A percentile compares a stretch with the other conserved stretches of the same genome.
Evolutionary conservation across 305 asterid genomes (phyloP).

Genomic region (Solanum hybrid): DNA sequence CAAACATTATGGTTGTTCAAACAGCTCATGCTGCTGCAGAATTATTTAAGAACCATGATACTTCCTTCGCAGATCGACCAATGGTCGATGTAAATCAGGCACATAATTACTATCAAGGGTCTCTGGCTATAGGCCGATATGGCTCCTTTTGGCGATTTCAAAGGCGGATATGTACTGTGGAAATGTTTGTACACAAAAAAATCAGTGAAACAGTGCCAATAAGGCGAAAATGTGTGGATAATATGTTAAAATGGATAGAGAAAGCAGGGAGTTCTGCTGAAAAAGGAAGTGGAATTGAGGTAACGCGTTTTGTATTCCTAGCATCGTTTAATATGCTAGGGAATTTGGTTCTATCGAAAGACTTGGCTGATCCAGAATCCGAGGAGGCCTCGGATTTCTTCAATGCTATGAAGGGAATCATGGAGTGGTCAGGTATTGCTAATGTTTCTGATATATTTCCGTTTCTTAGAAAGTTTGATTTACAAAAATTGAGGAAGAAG

Average conservation of each 20-base stretch:
- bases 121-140: background rate
- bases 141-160: background rate
- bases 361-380: background rate
- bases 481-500: background rate
- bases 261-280: background rate
- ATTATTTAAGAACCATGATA: slow-evolving; percentile 22
- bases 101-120: background rate
- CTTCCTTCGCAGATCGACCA: background rate
- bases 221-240: background rate
- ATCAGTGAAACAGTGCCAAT: background rate
- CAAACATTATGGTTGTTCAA: slow-evolving; percentile 15
- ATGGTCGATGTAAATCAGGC: background rate
- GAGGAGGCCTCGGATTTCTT: slow-evolving; percentile 2
- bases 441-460: background rate
- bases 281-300: background rate
- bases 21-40: background rate
- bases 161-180: background rate
- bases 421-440: background rate
- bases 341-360: background rate
- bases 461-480: background rate
- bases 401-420: background rate
- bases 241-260: slow-evolving; percentile 1
- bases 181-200: background rate
- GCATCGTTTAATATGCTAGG: background rate
- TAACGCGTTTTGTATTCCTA: background rate